Evolutionary conservation across 768 basidiomycete genomes (phyloP).

Genomic region (Podaxis sp.): DNA sequence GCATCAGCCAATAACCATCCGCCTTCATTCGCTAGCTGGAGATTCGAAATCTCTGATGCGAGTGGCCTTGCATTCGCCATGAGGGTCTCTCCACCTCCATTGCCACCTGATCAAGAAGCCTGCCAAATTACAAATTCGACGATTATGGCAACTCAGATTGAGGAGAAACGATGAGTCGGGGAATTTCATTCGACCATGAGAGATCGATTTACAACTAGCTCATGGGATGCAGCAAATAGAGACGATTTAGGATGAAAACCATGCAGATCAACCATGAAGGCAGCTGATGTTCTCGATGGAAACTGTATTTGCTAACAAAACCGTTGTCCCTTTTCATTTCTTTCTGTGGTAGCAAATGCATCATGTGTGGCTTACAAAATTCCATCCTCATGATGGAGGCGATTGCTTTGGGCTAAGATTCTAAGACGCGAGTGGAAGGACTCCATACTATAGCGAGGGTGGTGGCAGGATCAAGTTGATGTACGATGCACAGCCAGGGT

Average conservation of each 20-base stretch:
- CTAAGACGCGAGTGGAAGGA: neutral
- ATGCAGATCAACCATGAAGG: too few relatives aligned
- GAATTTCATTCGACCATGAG: neutral
- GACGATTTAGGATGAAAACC: too few relatives aligned
- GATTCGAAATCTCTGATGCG: neutral
- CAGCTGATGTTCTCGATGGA: too few relatives aligned
- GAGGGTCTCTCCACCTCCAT: neutral
- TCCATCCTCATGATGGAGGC: too few relatives aligned
- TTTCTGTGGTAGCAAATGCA: too few relatives aligned
- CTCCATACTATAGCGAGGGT: neutral
- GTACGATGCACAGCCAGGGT: slow-evolving; percentile 1
- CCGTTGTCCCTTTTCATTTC: too few relatives aligned
- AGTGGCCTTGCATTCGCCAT: neutral
- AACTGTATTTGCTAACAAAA: too few relatives aligned
- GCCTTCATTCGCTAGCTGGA: neutral
- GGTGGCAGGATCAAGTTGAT: neutral
- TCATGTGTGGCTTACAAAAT: too few relatives aligned
- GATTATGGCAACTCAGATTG: neutral
- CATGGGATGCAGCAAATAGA: neutral
- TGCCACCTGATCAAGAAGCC: neutral
- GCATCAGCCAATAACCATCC: neutral
- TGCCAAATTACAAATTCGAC: neutral
- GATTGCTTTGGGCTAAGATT: too few relatives aligned
- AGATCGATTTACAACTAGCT: neutral
- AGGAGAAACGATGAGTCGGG: neutral